Conservation (phyloP, 2,329 filamentous ascomycete genomes). For the Trichoderma sp. region DNA sequence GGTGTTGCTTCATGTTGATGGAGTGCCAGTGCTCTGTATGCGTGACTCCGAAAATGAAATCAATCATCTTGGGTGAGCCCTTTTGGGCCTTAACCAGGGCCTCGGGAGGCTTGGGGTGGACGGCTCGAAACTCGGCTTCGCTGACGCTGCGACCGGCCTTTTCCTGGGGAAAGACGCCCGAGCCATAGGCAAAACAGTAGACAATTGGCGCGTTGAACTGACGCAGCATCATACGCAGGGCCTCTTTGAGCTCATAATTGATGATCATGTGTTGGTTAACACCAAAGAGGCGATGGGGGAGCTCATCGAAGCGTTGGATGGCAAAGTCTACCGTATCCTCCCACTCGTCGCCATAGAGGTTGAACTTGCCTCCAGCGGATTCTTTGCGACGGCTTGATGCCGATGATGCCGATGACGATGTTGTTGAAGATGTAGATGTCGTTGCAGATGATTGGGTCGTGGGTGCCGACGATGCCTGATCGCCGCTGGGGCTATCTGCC, state of each 20-base stretch:
- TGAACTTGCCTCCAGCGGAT: conserved; percentile 34
- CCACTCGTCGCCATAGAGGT: conserved; percentile 43
- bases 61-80: conserved; percentile 91
- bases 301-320: conserved; percentile 45
- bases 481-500: background rate
- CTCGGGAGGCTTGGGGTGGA: conserved; percentile 78
- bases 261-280: conserved; percentile 96
- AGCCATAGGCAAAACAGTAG: conserved; percentile 96
- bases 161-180: conserved; percentile 88
- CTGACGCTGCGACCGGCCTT: conserved; percentile 52
- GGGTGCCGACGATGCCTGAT: background rate
- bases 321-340: conserved; percentile 43
- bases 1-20: conserved; percentile 83
- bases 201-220: conserved; percentile 90
- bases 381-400: conserved; percentile 25
- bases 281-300: conserved; percentile 64
- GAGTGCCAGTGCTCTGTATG: conserved; percentile 97
- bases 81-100: conserved; percentile 83
- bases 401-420: background rate
- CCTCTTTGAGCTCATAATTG: conserved; percentile 92
- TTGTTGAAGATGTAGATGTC: background rate
- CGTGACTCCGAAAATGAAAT: conserved; percentile 95
- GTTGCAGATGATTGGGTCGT: background rate
- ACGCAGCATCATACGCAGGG: conserved; percentile 81
- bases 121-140: conserved; percentile 56